Conservation (phyloP, 768 basidiomycete genomes). For the Tephrocybe rancida region DNA sequence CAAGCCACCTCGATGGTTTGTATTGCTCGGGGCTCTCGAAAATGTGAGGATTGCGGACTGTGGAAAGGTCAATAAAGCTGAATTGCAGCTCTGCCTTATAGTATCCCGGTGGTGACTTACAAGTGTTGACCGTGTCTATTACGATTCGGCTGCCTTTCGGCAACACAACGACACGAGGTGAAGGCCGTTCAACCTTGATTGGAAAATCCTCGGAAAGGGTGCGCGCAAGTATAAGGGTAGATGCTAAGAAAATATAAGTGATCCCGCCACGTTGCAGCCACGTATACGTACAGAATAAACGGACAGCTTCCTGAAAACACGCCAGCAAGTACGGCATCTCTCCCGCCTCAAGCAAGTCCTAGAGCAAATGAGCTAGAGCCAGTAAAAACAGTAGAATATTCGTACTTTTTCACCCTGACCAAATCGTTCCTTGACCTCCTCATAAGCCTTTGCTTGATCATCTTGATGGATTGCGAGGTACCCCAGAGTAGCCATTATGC, state of each 20-base stretch:
- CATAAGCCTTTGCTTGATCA: conserved; percentile 48
- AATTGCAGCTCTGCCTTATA: background rate
- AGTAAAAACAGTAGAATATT: background rate
- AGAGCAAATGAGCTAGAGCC: background rate
- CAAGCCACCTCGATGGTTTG: conserved; percentile 36
- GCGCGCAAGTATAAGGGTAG: conserved; percentile 25
- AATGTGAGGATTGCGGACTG: conserved; percentile 30
- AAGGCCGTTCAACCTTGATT: conserved; percentile 1
- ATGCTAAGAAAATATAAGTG: conserved; percentile 8
- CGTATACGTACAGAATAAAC: conserved; percentile 28
- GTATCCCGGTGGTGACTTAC: conserved; percentile 13
- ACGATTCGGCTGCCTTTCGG: conserved; percentile 12
- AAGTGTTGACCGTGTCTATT: conserved; percentile 30
- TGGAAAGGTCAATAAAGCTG: background rate
- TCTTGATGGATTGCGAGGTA: conserved; percentile 47
- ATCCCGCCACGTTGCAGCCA: background rate
- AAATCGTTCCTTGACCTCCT: conserved; percentile 40
- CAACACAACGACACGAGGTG: conserved; percentile 1
- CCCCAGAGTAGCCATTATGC: conserved; percentile 47
- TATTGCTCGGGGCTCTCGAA: conserved; percentile 30
- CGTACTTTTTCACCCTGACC: conserved; percentile 33
- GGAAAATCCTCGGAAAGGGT: conserved; percentile 28
- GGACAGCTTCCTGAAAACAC: conserved; percentile 31
- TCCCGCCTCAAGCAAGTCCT: conserved; percentile 20
- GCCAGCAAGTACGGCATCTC: conserved; percentile 28